Evolutionary conservation across 2,329 filamentous ascomycete genomes (phyloP).

Genomic region (Escovopsis sp.): DNA sequence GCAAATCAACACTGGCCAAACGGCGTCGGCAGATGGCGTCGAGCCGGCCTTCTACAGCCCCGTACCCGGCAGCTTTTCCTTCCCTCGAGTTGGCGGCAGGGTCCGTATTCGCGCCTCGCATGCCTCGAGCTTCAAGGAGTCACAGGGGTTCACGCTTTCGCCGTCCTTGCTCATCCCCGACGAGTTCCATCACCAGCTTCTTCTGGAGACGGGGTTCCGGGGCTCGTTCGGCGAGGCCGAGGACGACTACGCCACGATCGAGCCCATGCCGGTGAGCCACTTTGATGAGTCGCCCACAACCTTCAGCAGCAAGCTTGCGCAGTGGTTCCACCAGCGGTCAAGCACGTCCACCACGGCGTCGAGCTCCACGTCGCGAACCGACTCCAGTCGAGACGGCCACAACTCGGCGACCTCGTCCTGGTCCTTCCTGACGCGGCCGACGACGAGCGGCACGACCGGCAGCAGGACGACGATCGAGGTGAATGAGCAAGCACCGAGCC

Average conservation of each 20-base stretch:
- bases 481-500: conserved; percentile 20
- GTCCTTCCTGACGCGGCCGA: conserved; percentile 38
- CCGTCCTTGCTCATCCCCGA: conserved; percentile 46
- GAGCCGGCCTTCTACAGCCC: conserved; percentile 24
- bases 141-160: conserved; percentile 42
- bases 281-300: conserved; percentile 6
- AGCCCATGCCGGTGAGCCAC: conserved; percentile 7
- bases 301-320: conserved; percentile 6
- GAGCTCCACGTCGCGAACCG: conserved; percentile 27
- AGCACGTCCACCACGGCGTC: conserved; percentile 42
- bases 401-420: conserved; percentile 37
- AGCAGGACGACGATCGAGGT: conserved; percentile 20
- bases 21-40: conserved; percentile 27
- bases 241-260: conserved; percentile 10
- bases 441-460: conserved; percentile 33
- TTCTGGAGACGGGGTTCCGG: conserved; percentile 16
- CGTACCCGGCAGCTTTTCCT: conserved; percentile 35
- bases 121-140: conserved; percentile 41
- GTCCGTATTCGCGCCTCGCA: conserved; percentile 25
- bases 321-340: conserved; percentile 26
- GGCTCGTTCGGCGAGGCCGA: conserved; percentile 19
- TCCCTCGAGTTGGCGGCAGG: conserved; percentile 26
- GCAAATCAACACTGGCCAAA: conserved; percentile 11
- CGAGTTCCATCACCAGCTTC: conserved; percentile 42
- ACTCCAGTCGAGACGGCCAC: conserved; percentile 34